phyloP scores from a whole-genome alignment of 2,329 filamentous ascomycete species.

The Penicillium frequentans region DNA sequence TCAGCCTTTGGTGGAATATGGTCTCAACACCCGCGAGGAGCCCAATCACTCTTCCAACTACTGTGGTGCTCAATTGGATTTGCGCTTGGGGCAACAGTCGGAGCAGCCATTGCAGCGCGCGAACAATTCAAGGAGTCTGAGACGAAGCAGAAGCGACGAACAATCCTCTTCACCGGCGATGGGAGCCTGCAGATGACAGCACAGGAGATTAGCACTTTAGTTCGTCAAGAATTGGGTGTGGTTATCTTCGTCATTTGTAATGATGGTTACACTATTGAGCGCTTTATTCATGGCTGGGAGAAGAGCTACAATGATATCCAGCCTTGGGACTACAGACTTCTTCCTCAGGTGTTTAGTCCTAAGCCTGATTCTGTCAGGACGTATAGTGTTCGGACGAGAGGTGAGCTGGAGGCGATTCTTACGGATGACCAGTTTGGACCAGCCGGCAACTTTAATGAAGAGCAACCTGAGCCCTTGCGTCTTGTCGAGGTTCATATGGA shows the following conservation, averaged over 20 bases:
- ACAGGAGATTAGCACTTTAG: conserved; percentile 79
- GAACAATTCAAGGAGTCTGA: conserved; percentile 45
- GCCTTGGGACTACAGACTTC: conserved; percentile 68
- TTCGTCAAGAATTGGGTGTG: conserved; percentile 66
- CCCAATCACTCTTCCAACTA: conserved; percentile 72
- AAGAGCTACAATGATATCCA: conserved; percentile 76
- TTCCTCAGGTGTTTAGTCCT: conserved; percentile 60
- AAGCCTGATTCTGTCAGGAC: conserved; percentile 55
- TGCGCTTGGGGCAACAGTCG: conserved; percentile 58
- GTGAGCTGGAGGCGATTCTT: conserved; percentile 65
- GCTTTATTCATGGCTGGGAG: conserved; percentile 78
- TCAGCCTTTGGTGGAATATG: conserved; percentile 82
- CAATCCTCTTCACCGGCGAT: conserved; percentile 82
- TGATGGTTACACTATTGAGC: conserved; percentile 81
- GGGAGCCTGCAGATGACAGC: conserved; percentile 80
- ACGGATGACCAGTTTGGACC: conserved; percentile 61
- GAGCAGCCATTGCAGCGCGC: conserved; percentile 69
- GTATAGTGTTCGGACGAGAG: conserved; percentile 65
- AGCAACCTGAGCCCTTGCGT: conserved; percentile 47
- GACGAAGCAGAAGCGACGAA: conserved; percentile 50
- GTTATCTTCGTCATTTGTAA: conserved; percentile 84
- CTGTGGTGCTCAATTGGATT: conserved; percentile 67
- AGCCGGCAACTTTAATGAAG: conserved; percentile 27
- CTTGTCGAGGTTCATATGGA: conserved; percentile 80
- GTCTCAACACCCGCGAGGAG: conserved; percentile 68